Conservation (phyloP, 495 filamentous ascomycete species). For the Apodospora peruviana region DNA sequence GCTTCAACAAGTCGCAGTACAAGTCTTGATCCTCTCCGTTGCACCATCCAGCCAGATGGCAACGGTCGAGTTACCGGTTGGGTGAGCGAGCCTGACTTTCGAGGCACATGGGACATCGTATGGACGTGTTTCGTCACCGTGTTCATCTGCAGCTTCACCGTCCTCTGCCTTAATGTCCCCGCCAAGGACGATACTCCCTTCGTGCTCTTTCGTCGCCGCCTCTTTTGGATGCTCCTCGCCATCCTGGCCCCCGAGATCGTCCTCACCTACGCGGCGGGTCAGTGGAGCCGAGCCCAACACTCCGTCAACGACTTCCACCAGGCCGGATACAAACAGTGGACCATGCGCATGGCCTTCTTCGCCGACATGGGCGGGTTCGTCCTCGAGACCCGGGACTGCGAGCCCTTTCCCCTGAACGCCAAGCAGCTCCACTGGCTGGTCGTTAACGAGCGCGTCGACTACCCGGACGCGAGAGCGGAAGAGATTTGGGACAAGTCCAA, state of each 20-base stretch:
- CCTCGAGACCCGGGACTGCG: constrained; percentile 14
- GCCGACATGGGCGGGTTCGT: constrained; percentile 36
- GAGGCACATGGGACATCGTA: constrained; percentile 30
- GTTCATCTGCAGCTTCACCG: constrained; percentile 21
- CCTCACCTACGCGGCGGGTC: constrained; percentile 9
- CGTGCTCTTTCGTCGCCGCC: constrained; percentile 10
- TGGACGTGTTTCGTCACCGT: constrained; percentile 25
- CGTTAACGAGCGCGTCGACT: constrained; percentile 7
- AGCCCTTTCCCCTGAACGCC: constrained; percentile 26
- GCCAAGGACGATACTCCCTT: constrained; percentile 11
- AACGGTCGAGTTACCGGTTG: constrained; percentile 6
- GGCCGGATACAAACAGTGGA: constrained; percentile 24
- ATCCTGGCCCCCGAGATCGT: constrained; percentile 29
- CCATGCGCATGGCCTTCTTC: constrained; percentile 30
- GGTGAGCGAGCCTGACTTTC: constrained; percentile 15
- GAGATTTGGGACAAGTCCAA: constrained; percentile 13
- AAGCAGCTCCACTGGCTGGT: constrained; percentile 32
- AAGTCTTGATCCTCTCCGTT: not conserved
- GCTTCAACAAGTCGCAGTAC: no score
- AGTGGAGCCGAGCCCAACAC: constrained; percentile 2
- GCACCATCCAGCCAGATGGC: not conserved
- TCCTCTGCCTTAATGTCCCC: constrained; percentile 29
- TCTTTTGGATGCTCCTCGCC: constrained; percentile 23
- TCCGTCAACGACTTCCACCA: constrained; percentile 10
- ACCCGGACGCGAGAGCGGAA: not conserved